Base-by-base conservation (phyloP, 805 yeast genomes). In the Saccharomyces paradoxus region DNA sequence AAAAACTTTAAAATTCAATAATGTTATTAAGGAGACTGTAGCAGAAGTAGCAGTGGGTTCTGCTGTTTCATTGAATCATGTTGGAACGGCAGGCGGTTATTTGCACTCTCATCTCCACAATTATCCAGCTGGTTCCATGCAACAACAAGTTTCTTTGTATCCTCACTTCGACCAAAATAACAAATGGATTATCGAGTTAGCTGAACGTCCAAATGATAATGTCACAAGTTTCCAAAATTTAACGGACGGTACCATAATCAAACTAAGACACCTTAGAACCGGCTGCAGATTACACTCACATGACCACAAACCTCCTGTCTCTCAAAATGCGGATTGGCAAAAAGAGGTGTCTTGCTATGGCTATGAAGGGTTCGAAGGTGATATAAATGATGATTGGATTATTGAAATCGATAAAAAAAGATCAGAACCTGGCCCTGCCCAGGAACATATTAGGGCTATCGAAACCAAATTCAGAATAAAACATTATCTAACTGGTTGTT, bases 341-440 rank as follows among this genome's bases (percentile, higher is more conserved):
- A 86, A 86, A 70, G 96, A 87, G 74, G 88, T 78, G 24, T 79
- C 89, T 6, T 77, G 85, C 71, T 87, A 87, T 66, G 96, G 96
- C 28, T 85, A 66, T 63, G 84, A 82, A 52, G 89, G 87, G 13
- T 87, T 87, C 62, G 81, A 63, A 26, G 96, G 95, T 71, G 95
- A 87, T 72, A 86, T 90, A 55, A 87, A 87, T 68, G 96, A 87
- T 71, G 92, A 87, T 67, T 87, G 87, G 71, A 71, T 82, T 60
- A 86, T 87, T 59, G 92, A 87, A 71, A 84, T 87, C 59, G 89
- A 82, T 56, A 73, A 80, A 63, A 74, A 75, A 48, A 65, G 72
- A 55, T 78, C 87, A 37, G 72, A 71, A 46, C 69, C 75, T 4
- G 81, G 79, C 46, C 77, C 71, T 44, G 82, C 89, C 22, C 81